These are phyloP conservation scores for Dioszegia crocea DNA, from an alignment of 768 basidiomycete genomes.

Conservation along the genomic window DNA sequence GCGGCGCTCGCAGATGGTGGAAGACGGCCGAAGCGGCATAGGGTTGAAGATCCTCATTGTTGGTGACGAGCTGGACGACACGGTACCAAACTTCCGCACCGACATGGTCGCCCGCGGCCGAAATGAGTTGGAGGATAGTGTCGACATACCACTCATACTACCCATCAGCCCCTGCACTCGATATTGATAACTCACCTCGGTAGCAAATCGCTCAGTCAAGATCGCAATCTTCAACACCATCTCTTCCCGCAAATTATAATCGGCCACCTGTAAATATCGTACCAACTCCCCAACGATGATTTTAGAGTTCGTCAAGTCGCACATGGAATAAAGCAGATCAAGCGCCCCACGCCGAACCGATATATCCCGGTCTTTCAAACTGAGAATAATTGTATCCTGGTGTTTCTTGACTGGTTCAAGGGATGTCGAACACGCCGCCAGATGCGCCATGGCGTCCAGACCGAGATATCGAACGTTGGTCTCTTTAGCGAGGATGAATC, in stretches of 20 bases:
- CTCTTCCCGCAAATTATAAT: constrained; percentile 93
- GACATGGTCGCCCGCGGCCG: constrained; percentile 95
- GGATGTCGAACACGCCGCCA: constrained; percentile 87
- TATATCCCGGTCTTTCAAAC: constrained; percentile 93
- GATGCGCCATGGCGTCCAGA: constrained; percentile 95
- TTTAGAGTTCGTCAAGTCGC: constrained; percentile 94
- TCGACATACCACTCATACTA: constrained; percentile 98
- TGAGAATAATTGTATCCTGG: constrained; percentile 89
- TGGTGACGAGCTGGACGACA: constrained; percentile 95
- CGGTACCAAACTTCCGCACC: constrained; percentile 99
- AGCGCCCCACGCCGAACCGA: constrained; percentile 89
- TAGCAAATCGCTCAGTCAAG: constrained; percentile 96
- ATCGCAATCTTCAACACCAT: constrained; percentile 99
- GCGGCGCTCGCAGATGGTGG: constrained; percentile 77
- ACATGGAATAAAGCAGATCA: constrained; percentile 98
- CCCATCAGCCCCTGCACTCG: neutral
- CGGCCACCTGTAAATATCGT: constrained; percentile 89
- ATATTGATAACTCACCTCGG: constrained; percentile 53
- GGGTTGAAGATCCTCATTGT: constrained; percentile 93
- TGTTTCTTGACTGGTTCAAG: constrained; percentile 90
- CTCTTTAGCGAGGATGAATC: constrained; percentile 96
- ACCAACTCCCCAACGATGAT: constrained; percentile 91
- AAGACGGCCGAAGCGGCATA: constrained; percentile 92
- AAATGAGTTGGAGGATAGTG: constrained; percentile 91
- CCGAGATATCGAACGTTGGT: constrained; percentile 98